Percentiles rank a stretch among this genome's conserved stretches.
Conservation (phyloP, 139 green algal genomes). For the Coccomyxa sp. region DNA sequence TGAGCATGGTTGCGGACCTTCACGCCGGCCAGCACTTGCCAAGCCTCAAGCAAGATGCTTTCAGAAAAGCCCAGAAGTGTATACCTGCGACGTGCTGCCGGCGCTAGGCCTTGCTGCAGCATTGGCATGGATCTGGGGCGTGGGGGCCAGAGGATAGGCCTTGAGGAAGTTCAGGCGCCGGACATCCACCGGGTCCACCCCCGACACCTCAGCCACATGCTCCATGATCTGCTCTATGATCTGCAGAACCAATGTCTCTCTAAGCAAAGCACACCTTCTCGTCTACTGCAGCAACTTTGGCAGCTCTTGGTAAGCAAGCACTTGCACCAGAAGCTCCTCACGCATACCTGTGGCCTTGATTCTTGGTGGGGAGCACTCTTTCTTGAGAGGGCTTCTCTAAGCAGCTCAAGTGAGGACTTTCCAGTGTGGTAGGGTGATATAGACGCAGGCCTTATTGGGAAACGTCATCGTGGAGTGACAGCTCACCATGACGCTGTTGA, state of each 20-base stretch:
- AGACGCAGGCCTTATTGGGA: not conserved
- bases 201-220: conserved; percentile 30
- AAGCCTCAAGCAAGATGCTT: not conserved
- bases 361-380: no score
- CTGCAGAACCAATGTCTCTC: not conserved
- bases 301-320: not conserved
- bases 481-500: conserved; percentile 30
- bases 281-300: not conserved
- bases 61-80: not conserved
- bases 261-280: not conserved
- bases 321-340: no score
- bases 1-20: not conserved
- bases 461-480: not conserved
- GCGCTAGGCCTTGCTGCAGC: not conserved
- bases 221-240: conserved; percentile 37
- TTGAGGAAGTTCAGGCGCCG: conserved; percentile 33
- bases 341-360: no score
- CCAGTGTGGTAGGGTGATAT: not conserved
- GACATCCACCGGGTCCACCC: conserved; percentile 18
- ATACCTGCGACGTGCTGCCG: not conserved
- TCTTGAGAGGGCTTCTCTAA: no score
- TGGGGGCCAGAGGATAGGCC: not conserved
- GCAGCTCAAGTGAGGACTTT: no score
- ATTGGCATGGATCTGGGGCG: not conserved
- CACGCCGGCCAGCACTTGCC: not conserved